A percentile compares a stretch with the other conserved stretches of the same genome.
These are phyloP conservation scores for Sphagnum tenellum DNA, from an alignment of 225 moss, liverwort and hornwort species.

Conservation along the genomic window DNA sequence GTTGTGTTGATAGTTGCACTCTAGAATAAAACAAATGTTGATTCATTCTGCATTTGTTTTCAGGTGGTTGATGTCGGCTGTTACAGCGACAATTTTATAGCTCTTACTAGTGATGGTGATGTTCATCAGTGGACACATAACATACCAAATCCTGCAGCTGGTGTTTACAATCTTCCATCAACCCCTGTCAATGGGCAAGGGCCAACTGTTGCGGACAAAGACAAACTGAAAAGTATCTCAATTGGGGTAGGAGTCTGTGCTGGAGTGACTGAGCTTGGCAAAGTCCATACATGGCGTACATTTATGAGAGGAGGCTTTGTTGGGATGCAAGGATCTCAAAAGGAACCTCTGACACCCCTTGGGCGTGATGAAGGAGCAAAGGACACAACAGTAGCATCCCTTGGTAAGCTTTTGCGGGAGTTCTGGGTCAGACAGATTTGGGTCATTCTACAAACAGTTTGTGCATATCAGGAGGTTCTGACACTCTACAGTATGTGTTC, in stretches of 20 bases:
- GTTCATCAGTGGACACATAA: constrained; percentile 15
- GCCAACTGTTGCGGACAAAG: constrained; percentile 4
- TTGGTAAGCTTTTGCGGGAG: constrained; percentile 5
- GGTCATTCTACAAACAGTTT: too few species aligned
- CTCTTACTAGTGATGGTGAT: constrained; percentile 16
- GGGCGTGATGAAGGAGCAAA: constrained; percentile 5
- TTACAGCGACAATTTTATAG: constrained; percentile 13
- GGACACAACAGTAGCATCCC: constrained; percentile 13
- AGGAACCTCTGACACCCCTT: constrained; percentile 5
- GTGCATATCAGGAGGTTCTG: too few species aligned
- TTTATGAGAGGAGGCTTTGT: constrained; percentile 8
- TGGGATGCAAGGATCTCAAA: constrained; percentile 2
- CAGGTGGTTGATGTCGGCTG: constrained; percentile 22
- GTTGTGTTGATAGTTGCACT: too few species aligned
- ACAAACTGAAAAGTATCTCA: constrained; percentile 23
- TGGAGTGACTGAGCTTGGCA: constrained; percentile 14
- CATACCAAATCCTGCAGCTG: constrained; percentile 9
- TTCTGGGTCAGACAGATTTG: too few species aligned
- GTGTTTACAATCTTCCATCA: constrained; percentile 10
- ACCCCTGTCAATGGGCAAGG: constrained; percentile 11
- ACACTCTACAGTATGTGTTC: too few species aligned
- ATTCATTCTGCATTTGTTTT: too few species aligned
- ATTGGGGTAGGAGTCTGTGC: constrained; percentile 13
- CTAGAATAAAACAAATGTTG: too few species aligned
- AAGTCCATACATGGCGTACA: constrained; percentile 19